Evolutionary conservation across 2,329 filamentous ascomycete genomes (phyloP).

Genomic region (Talaromyces sp.): DNA sequence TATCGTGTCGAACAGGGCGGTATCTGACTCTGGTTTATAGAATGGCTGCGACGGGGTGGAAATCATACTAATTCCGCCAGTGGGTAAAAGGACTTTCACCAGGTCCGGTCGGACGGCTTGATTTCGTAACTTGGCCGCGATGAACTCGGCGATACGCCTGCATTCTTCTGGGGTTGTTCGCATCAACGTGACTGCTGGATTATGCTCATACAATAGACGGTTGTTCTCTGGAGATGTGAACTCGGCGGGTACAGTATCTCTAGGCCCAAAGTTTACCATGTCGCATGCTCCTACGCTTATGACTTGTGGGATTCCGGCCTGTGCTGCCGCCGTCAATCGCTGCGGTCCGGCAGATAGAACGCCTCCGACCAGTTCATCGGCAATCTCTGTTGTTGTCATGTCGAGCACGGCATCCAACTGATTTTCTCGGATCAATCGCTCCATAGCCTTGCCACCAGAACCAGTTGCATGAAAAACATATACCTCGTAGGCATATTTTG

Average conservation of each 20-base stretch:
- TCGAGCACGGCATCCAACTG: constrained; percentile 63
- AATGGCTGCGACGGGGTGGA: constrained; percentile 52
- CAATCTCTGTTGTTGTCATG: constrained; percentile 66
- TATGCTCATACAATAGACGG: constrained; percentile 59
- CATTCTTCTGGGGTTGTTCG: constrained; percentile 58
- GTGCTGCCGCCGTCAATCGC: constrained; percentile 54
- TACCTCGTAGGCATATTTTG: constrained; percentile 48
- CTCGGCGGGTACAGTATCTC: constrained; percentile 50
- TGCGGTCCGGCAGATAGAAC: constrained; percentile 55
- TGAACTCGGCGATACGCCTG: constrained; percentile 49
- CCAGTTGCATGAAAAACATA: constrained; percentile 68
- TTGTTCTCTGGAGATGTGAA: constrained; percentile 33
- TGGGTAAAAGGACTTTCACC: constrained; percentile 56
- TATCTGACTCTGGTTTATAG: constrained; percentile 46
- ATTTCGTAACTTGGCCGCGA: constrained; percentile 49
- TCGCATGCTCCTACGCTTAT: constrained; percentile 54
- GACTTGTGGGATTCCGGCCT: constrained; percentile 54
- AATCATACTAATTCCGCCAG: constrained; percentile 58
- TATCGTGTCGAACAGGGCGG: constrained; percentile 45
- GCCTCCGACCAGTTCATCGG: constrained; percentile 59
- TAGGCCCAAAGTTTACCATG: constrained; percentile 61
- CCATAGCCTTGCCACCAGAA: constrained; percentile 64
- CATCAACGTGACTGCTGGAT: constrained; percentile 62
- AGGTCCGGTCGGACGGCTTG: constrained; percentile 36
- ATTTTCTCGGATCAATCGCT: constrained; percentile 54